These are phyloP conservation scores for Ilyonectria destructans DNA, from an alignment of 2,329 filamentous ascomycete species.

Conservation along the genomic window DNA sequence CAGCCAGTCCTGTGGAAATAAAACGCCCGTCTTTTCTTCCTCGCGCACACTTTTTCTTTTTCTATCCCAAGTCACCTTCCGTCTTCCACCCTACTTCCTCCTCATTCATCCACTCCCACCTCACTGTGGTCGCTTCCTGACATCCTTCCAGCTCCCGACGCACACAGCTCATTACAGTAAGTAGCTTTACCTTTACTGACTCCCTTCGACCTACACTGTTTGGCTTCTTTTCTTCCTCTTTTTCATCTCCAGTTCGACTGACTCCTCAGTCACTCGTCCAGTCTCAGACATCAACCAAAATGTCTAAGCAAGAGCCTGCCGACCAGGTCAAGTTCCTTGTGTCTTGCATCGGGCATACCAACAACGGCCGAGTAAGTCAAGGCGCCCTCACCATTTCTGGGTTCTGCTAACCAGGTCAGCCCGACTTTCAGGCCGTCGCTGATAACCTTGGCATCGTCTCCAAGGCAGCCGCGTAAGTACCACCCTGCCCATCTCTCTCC, in stretches of 20 bases:
- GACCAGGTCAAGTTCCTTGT: constrained; percentile 77
- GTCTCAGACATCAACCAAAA: constrained; percentile 54
- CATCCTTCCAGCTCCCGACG: constrained; percentile 4
- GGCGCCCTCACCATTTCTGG: not conserved
- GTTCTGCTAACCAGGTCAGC: constrained; percentile 58
- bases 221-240: not conserved
- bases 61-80: not conserved
- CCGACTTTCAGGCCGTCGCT: constrained; percentile 78
- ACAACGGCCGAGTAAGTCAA: constrained; percentile 70
- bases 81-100: not conserved
- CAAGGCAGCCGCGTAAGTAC: constrained; percentile 80
- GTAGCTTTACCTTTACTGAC: not conserved
- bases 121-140: constrained; percentile 8
- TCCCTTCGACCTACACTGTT: not conserved
- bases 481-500: not conserved
- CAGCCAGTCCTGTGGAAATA: not conserved
- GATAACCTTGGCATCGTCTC: constrained; percentile 74
- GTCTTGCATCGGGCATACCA: constrained; percentile 74
- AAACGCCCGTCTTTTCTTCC: not conserved
- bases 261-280: constrained; percentile 17
- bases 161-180: constrained; percentile 4
- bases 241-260: not conserved
- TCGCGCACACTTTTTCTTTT: not conserved
- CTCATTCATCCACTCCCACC: constrained; percentile 13
- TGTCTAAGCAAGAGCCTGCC: constrained; percentile 68